These are phyloP conservation scores for Gossypium bickii DNA, from an alignment of 345 rosid genomes.

Conservation along the genomic window DNA sequence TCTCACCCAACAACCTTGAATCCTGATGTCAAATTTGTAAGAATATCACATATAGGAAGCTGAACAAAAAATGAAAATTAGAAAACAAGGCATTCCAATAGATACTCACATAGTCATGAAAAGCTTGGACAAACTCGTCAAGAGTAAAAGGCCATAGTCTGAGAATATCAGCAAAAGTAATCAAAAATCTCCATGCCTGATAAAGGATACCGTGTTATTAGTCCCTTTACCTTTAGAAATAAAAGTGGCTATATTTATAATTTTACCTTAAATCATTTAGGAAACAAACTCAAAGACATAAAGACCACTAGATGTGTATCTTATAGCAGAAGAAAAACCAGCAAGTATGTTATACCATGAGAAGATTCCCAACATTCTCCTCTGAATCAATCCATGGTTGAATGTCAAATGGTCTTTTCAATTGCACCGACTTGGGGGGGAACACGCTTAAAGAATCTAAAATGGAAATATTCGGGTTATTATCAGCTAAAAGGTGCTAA, in stretches of 20 bases:
- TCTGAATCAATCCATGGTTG: conserved; percentile 89
- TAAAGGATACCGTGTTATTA: conserved; percentile 21
- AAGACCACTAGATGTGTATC: background rate
- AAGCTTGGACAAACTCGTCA: conserved; percentile 94
- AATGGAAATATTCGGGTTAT: conserved; percentile 17
- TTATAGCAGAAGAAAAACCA: background rate
- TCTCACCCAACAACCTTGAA: conserved; percentile 91
- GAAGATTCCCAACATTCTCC: conserved; percentile 80
- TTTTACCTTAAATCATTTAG: conserved; percentile 1
- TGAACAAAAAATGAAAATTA: conserved; percentile 9
- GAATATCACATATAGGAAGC: conserved; percentile 18
- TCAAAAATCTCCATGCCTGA: conserved; percentile 96
- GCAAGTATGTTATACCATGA: conserved; percentile 63
- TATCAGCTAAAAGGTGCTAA: conserved; percentile 3
- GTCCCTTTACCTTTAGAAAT: conserved; percentile 6
- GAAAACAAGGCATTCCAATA: background rate
- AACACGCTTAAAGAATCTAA: conserved; percentile 68
- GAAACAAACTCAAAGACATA: conserved; percentile 2
- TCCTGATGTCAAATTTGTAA: conserved; percentile 49
- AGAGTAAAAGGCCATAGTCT: conserved; percentile 98
- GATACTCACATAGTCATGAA: conserved; percentile 86
- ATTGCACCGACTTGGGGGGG: conserved; percentile 63
- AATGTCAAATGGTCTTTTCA: conserved; percentile 70
- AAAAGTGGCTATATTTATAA: background rate
- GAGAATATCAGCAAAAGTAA: conserved; percentile 84